Base-by-base conservation (phyloP, 345 rosid genomes). In the Pseudoturritis turrita region DNA sequence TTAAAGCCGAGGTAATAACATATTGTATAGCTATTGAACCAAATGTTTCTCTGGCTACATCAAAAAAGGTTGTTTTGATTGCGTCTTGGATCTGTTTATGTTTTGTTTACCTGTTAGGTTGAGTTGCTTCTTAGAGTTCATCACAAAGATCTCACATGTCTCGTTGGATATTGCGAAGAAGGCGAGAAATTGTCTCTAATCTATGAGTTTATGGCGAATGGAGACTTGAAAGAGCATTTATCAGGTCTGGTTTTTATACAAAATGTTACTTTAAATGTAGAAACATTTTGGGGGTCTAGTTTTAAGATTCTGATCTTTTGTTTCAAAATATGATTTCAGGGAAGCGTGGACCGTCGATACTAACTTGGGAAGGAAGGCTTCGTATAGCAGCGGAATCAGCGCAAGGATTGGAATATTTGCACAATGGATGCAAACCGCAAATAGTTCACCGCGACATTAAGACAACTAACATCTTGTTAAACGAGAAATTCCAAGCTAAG, bases 391-490 rank as follows among this genome's bases (percentile, higher is more conserved):
- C 77, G 23, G 90, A 81, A 55, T 80, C 84, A 44, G 90, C 83
- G n/a, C 83, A 82, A 80, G 90, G 83, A 50, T 47, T 80, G 54
- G 83, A 77, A 55, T 77, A 68, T 60, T 52, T 80, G 37, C 93
- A 88, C 44, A 70, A 73, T 21, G 87, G 85, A 33, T 83, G 93
- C 77, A 88, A 80, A 67, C 93, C 90, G 11, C 85, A 85, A 4
- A 79, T 87, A 52, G 76, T 87, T 43, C 85, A 82, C 65, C 79
- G 88, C 5, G 90, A 86, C 68, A 78, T 86, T 15, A 86, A 84
- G 75, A 70, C 90, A 15, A 79, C 80, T 8, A 86, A 86, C 81
- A 86, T 86, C 44, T 83, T 86, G 39, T 45, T 86, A 45, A 79
- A 81, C 61, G 82, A 86, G 19, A 79, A 79, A 61, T 80, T 86